Percentiles rank a stretch among this genome's conserved stretches.
Conservation (phyloP, 257 asterid genomes). For the Solanum tarapatanum region DNA sequence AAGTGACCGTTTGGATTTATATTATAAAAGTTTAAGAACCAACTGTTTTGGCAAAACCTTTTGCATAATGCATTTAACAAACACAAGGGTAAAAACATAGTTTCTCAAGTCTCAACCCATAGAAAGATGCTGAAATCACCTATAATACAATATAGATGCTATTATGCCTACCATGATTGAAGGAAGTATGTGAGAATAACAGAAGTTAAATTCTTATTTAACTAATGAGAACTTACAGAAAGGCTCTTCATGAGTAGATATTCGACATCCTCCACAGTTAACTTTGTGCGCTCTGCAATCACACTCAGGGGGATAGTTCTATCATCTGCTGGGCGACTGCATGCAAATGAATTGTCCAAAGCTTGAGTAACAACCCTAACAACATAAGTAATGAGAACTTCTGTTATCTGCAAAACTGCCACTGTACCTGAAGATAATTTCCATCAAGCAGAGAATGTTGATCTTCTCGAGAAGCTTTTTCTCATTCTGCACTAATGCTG, state of each 20-base stretch:
- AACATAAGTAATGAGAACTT: background rate
- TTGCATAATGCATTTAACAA: background rate
- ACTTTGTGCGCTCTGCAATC: slow-evolving; percentile 81
- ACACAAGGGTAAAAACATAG: background rate
- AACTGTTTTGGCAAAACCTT: background rate
- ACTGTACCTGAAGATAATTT: slow-evolving; percentile 77
- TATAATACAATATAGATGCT: background rate
- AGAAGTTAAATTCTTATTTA: background rate
- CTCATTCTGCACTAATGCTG: slow-evolving; percentile 86
- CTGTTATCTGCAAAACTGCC: background rate
- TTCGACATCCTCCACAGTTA: slow-evolving; percentile 87
- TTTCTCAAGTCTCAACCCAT: background rate
- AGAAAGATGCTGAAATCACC: background rate
- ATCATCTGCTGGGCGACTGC: slow-evolving; percentile 92
- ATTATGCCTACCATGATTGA: background rate
- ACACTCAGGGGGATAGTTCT: slow-evolving; percentile 77
- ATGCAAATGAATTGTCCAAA: slow-evolving; percentile 5
- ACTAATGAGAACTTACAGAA: slow-evolving; percentile 48
- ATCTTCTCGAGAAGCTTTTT: slow-evolving; percentile 86
- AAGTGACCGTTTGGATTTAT: background rate
- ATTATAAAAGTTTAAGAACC: background rate
- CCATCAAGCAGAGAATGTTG: slow-evolving; percentile 95
- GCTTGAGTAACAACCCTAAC: background rate
- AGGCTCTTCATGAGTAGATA: slow-evolving; percentile 96
- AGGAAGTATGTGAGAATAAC: background rate